A percentile compares a stretch with the other conserved stretches of the same genome.
These are phyloP conservation scores for Pleurotus platypus DNA, from an alignment of 768 basidiomycete species.

Conservation along the genomic window DNA sequence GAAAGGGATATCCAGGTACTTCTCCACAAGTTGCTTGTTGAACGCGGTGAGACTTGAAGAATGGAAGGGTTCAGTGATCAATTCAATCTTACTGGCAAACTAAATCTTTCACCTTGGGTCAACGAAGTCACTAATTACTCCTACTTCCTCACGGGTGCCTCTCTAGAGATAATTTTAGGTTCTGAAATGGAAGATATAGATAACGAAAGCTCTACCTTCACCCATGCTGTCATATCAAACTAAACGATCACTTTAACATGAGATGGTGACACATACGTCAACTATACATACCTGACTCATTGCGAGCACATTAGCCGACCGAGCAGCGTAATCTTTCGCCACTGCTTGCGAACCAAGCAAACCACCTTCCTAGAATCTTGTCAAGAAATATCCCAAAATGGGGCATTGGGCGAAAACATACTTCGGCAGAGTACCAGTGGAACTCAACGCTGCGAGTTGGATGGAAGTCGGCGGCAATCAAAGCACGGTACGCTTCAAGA, in stretches of 20 bases:
- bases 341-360: slow-evolving; percentile 89
- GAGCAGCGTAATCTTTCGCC: slow-evolving; percentile 66
- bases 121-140: slow-evolving; percentile 82
- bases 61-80: slow-evolving; percentile 9
- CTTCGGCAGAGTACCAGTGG: slow-evolving; percentile 85
- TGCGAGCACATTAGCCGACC: slow-evolving; percentile 64
- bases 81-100: slow-evolving; percentile 9
- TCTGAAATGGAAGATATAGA: slow-evolving; percentile 8
- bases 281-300: slow-evolving; percentile 68
- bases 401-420: slow-evolving; percentile 21
- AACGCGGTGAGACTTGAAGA: slow-evolving; percentile 66
- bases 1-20: slow-evolving; percentile 82
- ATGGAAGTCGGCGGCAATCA: slow-evolving; percentile 65
- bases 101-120: slow-evolving; percentile 47
- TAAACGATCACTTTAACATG: slow-evolving; percentile 21
- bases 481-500: slow-evolving; percentile 69
- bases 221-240: slow-evolving; percentile 96
- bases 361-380: slow-evolving; percentile 61
- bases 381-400: slow-evolving; percentile 1
- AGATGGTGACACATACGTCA: not conserved
- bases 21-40: slow-evolving; percentile 73
- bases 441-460: slow-evolving; percentile 71
- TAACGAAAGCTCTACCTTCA: slow-evolving; percentile 56
- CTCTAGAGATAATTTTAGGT: slow-evolving; percentile 28
- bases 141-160: slow-evolving; percentile 75